Base-by-base conservation (phyloP, 2,329 filamentous ascomycete species). In the Aureobasidium lini region DNA sequence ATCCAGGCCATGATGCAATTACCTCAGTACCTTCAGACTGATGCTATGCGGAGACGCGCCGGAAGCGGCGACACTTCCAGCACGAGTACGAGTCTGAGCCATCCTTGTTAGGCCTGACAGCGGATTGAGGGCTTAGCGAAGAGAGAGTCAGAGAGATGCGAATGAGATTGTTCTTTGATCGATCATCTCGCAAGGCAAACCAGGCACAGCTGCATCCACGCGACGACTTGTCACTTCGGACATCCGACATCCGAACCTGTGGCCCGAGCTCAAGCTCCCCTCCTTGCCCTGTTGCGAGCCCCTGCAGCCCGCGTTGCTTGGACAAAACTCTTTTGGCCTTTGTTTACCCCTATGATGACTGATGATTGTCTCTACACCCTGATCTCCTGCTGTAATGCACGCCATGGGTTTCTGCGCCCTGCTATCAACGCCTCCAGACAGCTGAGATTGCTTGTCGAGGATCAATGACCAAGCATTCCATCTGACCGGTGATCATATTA, bases 1-100 rank as follows among this genome's bases (percentile, higher is more conserved):
- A 42, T 3, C 6, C 40, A 39, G 60, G 50, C 16, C 10, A 48
- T 49, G 13, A 46, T 82, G 62, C 46, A 86, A 79, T 89, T 89
- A 96, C 59, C 96, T 79, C 57, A 97, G 76, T 15, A 88, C 85
- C 75, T 95, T 94, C 49, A 97, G 77, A 62, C 95, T 92, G 63
- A 90, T 80, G 15, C 87, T 84, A 73, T 97, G 94, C 0, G 93
- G 89, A 5, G 70, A 70, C 43, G 61, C 63, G 39, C 59, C 57
- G 28, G 42, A 18, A 11, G 34, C 34, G 11, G 43, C 50, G 42
- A 42, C 32, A 34, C 37, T 49, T 18, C 43, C 40, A n/a, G 56
- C 23, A 18, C 44, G 56, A 52, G 59, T 29, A 34, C 53, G 59
- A 39, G 29, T 15, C 32, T 57, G 52, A 34, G 59, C 59, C 59